Evolutionary conservation across 192 early-diverging fungal species (phyloP).

Genomic region (Backusella sp.): DNA sequence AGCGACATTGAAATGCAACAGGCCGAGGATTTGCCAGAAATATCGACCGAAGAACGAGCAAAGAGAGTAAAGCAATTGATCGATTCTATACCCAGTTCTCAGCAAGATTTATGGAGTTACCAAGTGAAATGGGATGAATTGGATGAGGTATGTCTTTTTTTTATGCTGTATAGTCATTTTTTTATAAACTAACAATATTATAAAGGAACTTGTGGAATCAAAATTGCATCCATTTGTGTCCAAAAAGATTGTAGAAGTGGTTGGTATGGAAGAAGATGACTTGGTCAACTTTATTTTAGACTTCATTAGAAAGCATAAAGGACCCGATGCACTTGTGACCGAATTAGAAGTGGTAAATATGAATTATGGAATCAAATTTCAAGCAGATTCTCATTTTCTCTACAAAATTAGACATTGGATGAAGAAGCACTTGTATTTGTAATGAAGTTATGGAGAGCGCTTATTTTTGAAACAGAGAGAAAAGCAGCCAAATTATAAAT

Average conservation of each 20-base stretch:
- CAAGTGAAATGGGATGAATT: slow-evolving; percentile 75
- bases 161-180: neutral
- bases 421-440: slow-evolving; percentile 89
- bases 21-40: slow-evolving; percentile 39
- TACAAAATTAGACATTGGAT: slow-evolving; percentile 71
- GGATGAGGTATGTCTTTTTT: slow-evolving; percentile 54
- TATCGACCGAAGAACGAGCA: slow-evolving; percentile 66
- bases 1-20: slow-evolving; percentile 38
- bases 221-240: slow-evolving; percentile 75
- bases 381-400: neutral
- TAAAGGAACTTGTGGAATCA: slow-evolving; percentile 50
- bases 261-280: slow-evolving; percentile 80
- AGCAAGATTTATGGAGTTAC: slow-evolving; percentile 69
- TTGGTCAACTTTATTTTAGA: slow-evolving; percentile 78
- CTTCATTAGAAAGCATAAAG: slow-evolving; percentile 62
- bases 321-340: slow-evolving; percentile 64
- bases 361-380: neutral
- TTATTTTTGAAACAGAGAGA: slow-evolving; percentile 84
- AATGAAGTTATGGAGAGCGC: slow-evolving; percentile 83
- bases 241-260: slow-evolving; percentile 77
- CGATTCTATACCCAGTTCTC: slow-evolving; percentile 65
- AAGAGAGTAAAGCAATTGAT: slow-evolving; percentile 66
- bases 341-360: slow-evolving; percentile 74
- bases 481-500: slow-evolving; percentile 12
- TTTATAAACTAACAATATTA: slow-evolving; percentile 12